Percentiles rank a stretch among this genome's conserved stretches.
phyloP scores from a whole-genome alignment of 1,284 basidiomycete species.

The Abortiporus biennis region DNA sequence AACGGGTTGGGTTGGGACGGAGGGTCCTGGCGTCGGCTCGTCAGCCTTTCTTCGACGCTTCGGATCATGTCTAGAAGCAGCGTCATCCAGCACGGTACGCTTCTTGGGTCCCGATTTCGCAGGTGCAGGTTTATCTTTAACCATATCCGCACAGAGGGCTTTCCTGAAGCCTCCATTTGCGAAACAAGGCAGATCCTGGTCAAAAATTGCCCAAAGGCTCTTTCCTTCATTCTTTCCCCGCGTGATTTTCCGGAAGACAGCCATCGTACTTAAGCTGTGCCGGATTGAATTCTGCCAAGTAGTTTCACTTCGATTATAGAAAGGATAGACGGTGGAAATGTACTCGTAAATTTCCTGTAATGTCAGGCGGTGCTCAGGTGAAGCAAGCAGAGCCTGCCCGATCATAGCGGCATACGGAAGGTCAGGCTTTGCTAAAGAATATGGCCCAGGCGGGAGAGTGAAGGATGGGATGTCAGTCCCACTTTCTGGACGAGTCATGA shows the following conservation, averaged over 20 bases:
- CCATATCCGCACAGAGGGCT: constrained; percentile 59
- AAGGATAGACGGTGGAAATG: constrained; percentile 91
- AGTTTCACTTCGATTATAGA: constrained; percentile 89
- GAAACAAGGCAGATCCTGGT: constrained; percentile 67
- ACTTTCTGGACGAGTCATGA: constrained; percentile 52
- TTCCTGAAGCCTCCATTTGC: constrained; percentile 67
- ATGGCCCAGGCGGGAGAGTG: constrained; percentile 77
- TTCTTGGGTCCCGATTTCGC: constrained; percentile 16
- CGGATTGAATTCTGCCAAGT: constrained; percentile 95
- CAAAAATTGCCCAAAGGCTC: constrained; percentile 73
- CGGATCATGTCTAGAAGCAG: constrained; percentile 15
- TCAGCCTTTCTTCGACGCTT: constrained; percentile 42
- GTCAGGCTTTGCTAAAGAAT: constrained; percentile 71
- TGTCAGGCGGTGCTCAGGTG: constrained; percentile 78
- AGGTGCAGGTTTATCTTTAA: constrained; percentile 32
- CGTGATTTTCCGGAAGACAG: constrained; percentile 68
- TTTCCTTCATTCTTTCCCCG: constrained; percentile 63
- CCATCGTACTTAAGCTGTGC: constrained; percentile 81
- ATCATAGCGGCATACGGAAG: constrained; percentile 93
- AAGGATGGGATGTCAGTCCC: constrained; percentile 65
- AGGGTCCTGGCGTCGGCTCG: no score
- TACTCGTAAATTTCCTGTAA: constrained; percentile 95
- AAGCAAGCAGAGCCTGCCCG: constrained; percentile 89
- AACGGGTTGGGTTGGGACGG: no score
- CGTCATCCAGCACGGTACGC: constrained; percentile 13